Conservation (phyloP, 2,329 filamentous ascomycete genomes). For the Chrysoporthe austroafricana region DNA sequence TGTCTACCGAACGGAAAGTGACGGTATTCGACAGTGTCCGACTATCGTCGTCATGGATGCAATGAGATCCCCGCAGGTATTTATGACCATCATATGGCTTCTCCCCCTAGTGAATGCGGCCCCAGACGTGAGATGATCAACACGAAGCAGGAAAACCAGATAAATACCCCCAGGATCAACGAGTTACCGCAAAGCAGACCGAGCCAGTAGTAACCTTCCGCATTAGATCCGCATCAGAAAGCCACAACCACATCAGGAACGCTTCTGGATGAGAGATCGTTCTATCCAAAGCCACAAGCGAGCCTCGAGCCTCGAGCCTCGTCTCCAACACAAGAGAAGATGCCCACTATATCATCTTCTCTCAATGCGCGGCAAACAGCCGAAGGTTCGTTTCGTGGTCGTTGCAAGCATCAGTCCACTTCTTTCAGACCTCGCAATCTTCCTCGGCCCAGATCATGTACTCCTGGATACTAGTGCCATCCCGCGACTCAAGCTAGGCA, state of each 20-base stretch:
- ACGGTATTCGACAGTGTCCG: neutral
- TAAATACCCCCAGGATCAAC: neutral
- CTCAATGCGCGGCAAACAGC: constrained; percentile 57
- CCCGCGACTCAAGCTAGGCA: constrained; percentile 48
- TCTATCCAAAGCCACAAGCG: neutral
- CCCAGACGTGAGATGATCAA: neutral
- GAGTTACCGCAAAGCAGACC: neutral
- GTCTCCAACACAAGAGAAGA: neutral
- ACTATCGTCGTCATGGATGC: neutral
- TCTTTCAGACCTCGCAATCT: constrained; percentile 64
- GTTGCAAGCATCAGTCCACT: constrained; percentile 63
- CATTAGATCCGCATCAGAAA: neutral
- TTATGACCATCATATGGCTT: neutral
- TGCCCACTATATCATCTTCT: constrained; percentile 46
- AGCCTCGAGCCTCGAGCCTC: neutral
- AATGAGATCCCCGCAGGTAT: neutral
- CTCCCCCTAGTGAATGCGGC: neutral
- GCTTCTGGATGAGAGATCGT: neutral
- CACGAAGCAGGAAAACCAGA: neutral
- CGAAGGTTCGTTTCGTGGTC: constrained; percentile 63
- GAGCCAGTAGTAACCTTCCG: neutral
- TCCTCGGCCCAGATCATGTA: constrained; percentile 66
- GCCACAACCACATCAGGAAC: neutral
- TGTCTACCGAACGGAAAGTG: neutral
- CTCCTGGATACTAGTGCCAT: constrained; percentile 53